Evolutionary conservation across 2,329 filamentous ascomycete genomes (phyloP).

Genomic region (Massarina eburnea): DNA sequence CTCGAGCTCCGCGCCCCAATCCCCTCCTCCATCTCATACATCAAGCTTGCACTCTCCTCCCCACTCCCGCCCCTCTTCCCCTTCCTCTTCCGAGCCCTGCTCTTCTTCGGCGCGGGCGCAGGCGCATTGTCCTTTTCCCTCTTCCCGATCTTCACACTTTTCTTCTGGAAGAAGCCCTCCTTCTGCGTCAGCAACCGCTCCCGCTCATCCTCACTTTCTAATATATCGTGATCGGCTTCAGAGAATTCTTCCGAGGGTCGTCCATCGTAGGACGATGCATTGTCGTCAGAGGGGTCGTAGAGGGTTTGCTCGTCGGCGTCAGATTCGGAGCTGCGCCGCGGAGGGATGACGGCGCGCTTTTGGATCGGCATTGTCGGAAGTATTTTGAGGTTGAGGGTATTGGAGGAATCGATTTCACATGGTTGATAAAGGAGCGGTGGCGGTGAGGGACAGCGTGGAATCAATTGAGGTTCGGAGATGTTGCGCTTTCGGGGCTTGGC

Average conservation of each 20-base stretch:
- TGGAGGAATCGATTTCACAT: conserved; percentile 16
- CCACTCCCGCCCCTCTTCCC: conserved; percentile 53
- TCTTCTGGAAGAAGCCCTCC: conserved; percentile 32
- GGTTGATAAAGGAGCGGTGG: not conserved
- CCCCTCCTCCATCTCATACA: conserved; percentile 91
- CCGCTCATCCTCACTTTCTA: conserved; percentile 51
- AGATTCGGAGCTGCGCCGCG: conserved; percentile 15
- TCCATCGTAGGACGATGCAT: conserved; percentile 32
- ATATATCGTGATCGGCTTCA: conserved; percentile 42
- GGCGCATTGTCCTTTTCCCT: conserved; percentile 18
- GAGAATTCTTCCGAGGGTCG: conserved; percentile 40
- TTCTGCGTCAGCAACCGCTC: conserved; percentile 44
- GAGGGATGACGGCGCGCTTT: conserved; percentile 14
- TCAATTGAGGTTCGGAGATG: not conserved
- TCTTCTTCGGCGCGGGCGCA: conserved; percentile 15
- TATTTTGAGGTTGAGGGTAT: not conserved
- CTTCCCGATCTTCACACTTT: conserved; percentile 34
- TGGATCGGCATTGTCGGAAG: conserved; percentile 27
- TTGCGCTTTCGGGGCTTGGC: conserved; percentile 2
- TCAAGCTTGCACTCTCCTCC: conserved; percentile 69
- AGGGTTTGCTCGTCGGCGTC: conserved; percentile 36
- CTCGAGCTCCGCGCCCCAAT: conserved; percentile 59
- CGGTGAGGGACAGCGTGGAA: not conserved
- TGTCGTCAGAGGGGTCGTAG: conserved; percentile 31
- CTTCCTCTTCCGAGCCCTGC: conserved; percentile 20